A percentile compares a stretch with the other conserved stretches of the same genome.
Conservation (phyloP, 768 basidiomycete species). For the Lactarius hengduanensis region DNA sequence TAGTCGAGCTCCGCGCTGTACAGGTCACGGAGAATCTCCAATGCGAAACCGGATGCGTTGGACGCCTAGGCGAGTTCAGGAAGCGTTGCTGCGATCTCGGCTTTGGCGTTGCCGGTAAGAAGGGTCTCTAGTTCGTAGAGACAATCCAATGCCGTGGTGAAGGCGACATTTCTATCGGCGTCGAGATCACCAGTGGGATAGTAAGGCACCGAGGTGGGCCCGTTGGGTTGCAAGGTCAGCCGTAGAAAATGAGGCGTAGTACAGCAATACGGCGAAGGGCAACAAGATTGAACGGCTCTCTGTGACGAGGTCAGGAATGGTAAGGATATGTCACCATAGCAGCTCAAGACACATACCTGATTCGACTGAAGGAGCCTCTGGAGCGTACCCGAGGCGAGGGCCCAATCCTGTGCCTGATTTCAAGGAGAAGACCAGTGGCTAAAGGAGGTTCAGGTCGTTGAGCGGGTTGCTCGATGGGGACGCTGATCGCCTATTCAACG, state of each 20-base stretch:
- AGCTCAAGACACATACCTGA: constrained; percentile 2
- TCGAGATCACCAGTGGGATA: constrained; percentile 15
- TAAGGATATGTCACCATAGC: not conserved
- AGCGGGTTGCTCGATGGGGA: too few species aligned
- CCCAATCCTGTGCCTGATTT: constrained; percentile 8
- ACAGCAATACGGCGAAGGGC: constrained; percentile 4
- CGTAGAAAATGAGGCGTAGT: not conserved
- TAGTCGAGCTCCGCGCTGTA: too few species aligned
- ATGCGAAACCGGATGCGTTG: constrained; percentile 8
- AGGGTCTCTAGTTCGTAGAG: not conserved
- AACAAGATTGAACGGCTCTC: constrained; percentile 1
- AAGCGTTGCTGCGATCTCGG: not conserved
- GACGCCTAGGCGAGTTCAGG: constrained; percentile 12
- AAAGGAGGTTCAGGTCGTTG: not conserved
- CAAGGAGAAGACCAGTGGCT: not conserved
- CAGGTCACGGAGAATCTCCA: not conserved
- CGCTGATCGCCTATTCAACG: not conserved
- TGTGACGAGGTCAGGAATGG: not conserved
- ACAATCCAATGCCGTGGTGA: constrained; percentile 11
- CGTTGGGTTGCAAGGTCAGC: constrained; percentile 1
- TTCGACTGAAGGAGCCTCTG: constrained; percentile 1
- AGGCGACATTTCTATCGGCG: not conserved
- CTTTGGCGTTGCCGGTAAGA: not conserved
- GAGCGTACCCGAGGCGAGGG: not conserved
- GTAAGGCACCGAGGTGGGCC: constrained; percentile 1